phyloP scores from a whole-genome alignment of 1,139 yeast genomes.

The Blastobotrys proliferans region DNA sequence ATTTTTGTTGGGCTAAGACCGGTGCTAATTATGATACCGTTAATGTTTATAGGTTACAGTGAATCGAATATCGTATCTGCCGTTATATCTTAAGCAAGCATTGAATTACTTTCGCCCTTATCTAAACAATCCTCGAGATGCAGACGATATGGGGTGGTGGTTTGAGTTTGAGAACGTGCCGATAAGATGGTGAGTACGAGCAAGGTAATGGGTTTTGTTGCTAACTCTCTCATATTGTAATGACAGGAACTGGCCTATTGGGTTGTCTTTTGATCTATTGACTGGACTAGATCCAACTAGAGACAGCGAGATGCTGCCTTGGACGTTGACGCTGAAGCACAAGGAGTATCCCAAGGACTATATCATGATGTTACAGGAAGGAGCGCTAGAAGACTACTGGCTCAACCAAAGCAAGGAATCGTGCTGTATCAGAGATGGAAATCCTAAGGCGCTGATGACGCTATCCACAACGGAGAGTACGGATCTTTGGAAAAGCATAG shows the following conservation, averaged over 20 bases:
- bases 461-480: constrained; percentile 59
- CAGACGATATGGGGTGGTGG: constrained; percentile 52
- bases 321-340: constrained; percentile 49
- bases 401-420: constrained; percentile 78
- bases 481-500: constrained; percentile 53
- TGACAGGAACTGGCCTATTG: constrained; percentile 64
- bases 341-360: constrained; percentile 49
- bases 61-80: constrained; percentile 55
- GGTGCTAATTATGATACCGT: constrained; percentile 10
- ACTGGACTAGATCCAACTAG: constrained; percentile 38
- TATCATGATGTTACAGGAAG: constrained; percentile 45
- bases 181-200: constrained; percentile 46
- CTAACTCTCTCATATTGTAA: background rate
- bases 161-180: constrained; percentile 62
- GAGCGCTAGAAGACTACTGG: constrained; percentile 51
- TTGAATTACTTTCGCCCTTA: constrained; percentile 44
- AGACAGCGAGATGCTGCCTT: constrained; percentile 32
- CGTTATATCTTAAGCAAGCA: constrained; percentile 44
- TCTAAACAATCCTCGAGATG: constrained; percentile 35
- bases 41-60: constrained; percentile 31
- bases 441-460: constrained; percentile 70
- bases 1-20: background rate
- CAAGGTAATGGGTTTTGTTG: constrained; percentile 1
- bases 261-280: constrained; percentile 58
- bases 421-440: constrained; percentile 66